Base-by-base conservation (phyloP, 768 basidiomycete species). In the Boletus tomentosulus region DNA sequence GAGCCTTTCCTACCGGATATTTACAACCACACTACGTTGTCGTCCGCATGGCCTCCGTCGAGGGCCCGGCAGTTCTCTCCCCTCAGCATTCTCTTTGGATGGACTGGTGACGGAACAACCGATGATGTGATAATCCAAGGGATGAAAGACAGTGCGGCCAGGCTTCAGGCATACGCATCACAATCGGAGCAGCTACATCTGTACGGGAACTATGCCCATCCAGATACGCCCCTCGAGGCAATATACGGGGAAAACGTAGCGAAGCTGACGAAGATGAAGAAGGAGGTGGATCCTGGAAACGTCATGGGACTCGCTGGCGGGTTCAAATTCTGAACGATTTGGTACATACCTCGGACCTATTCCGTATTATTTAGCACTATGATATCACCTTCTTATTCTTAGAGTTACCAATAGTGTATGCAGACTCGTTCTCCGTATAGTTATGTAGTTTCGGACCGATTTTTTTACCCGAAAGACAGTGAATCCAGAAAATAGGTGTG, bases 261-360 rank as follows among this genome's bases (percentile, higher is more conserved):
- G 12, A 64, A 46, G 48, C 59, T 86, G 54, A 55, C 62, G 50
- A 55, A 49, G 11, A 64, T 85, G 15, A 81, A 79, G 61, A 60
- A 55, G 52, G 50, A 46, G 22, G 72, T 81, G 49, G 86, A 88
- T 64, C 85, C 85, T 0, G 48, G 68, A 9, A 75, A 81, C 59
- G 74, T 86, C 38, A 87, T 88, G 84, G 77, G 75, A 15, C 76
- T 85, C 16, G 75, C 85, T n/a, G 85, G 85, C 6, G 86, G 85
- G 7, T 86, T 77, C 66, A 86, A 84, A 67, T 68, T 82, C 43
- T 76, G 57, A 71, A 19, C 9, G 24, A 25, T 45, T 28, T 8
- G 43, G 43, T 11, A 12, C 31, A 24, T 19, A 34, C 39, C 46
- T 28, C 41, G 42, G 50, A 59, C 53, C n/a, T 62, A 27, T 50